These are phyloP conservation scores for Rutstroemia sydowiana DNA, from an alignment of 2,329 filamentous ascomycete species.

Conservation along the genomic window DNA sequence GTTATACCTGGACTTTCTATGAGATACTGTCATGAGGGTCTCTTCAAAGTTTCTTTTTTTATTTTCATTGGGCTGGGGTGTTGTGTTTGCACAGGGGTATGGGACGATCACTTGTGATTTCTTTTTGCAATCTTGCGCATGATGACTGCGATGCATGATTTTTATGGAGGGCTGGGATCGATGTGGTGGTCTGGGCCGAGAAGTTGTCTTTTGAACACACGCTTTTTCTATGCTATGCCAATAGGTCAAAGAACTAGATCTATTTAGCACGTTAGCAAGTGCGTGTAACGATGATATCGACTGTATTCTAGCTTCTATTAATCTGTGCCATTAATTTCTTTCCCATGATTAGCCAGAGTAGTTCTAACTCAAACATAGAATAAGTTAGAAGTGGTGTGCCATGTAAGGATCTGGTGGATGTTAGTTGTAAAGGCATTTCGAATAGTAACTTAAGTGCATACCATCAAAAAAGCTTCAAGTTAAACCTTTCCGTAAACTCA, in stretches of 20 bases:
- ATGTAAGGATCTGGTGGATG: no score
- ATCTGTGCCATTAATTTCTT: conserved; percentile 15
- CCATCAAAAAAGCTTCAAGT: no score
- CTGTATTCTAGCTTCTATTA: conserved; percentile 29
- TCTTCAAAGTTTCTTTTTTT: conserved; percentile 17
- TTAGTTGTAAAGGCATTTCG: no score
- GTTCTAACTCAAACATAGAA: not conserved
- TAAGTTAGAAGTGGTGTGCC: no score
- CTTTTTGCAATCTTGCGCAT: conserved; percentile 12
- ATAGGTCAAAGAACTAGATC: conserved; percentile 19
- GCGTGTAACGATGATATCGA: conserved; percentile 23
- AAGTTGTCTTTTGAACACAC: conserved; percentile 20
- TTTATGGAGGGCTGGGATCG: conserved; percentile 24
- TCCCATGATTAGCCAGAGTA: not conserved
- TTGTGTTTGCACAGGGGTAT: conserved; percentile 22
- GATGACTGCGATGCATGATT: conserved; percentile 17
- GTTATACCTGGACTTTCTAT: not conserved
- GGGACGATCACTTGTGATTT: conserved; percentile 21
- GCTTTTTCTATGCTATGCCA: conserved; percentile 4
- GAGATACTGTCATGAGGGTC: conserved; percentile 11
- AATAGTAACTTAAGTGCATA: no score
- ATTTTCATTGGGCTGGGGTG: conserved; percentile 26
- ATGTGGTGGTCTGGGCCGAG: conserved; percentile 20
- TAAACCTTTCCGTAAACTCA: no score
- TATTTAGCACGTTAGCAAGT: conserved; percentile 18